These are phyloP conservation scores for Cucurbitaria berberidis DNA, from an alignment of 2,329 filamentous ascomycete genomes.

Conservation along the genomic window DNA sequence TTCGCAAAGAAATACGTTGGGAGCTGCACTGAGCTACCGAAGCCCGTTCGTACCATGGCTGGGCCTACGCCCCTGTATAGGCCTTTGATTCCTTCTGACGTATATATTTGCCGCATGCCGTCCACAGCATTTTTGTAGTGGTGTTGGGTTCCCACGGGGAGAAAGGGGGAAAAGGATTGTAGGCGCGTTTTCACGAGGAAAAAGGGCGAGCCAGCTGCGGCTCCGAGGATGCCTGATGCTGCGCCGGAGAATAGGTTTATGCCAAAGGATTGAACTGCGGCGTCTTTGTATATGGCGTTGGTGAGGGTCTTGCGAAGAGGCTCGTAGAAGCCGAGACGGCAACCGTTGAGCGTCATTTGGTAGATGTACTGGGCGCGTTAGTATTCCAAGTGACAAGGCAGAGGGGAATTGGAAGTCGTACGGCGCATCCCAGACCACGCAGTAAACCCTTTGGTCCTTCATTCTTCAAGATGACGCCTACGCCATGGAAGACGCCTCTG, in stretches of 20 bases:
- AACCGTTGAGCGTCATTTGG: slow-evolving; percentile 95
- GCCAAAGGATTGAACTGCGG: slow-evolving; percentile 78
- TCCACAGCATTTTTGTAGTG: slow-evolving; percentile 85
- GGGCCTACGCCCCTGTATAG: slow-evolving; percentile 90
- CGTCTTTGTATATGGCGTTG: slow-evolving; percentile 71
- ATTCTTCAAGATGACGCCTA: slow-evolving; percentile 86
- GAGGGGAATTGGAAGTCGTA: slow-evolving; percentile 39
- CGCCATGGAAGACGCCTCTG: slow-evolving; percentile 87
- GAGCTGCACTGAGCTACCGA: slow-evolving; percentile 93
- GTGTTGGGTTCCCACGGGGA: slow-evolving; percentile 97
- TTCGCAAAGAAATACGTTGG: slow-evolving; percentile 99
- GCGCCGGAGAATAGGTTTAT: slow-evolving; percentile 96
- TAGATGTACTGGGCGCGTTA: slow-evolving; percentile 78
- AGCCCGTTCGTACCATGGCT: slow-evolving; percentile 94
- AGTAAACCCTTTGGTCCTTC: slow-evolving; percentile 87
- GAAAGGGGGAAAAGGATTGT: slow-evolving; percentile 90
- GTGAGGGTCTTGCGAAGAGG: slow-evolving; percentile 80
- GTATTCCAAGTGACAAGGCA: not conserved
- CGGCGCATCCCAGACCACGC: slow-evolving; percentile 84
- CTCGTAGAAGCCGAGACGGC: slow-evolving; percentile 96
- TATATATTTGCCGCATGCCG: slow-evolving; percentile 80
- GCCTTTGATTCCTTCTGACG: slow-evolving; percentile 75
- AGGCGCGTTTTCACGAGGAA: slow-evolving; percentile 97
- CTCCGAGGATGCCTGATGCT: slow-evolving; percentile 85
- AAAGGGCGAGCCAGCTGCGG: slow-evolving; percentile 91